These are phyloP conservation scores for Amanita rubescens DNA, from an alignment of 768 basidiomycete species.

Conservation along the genomic window DNA sequence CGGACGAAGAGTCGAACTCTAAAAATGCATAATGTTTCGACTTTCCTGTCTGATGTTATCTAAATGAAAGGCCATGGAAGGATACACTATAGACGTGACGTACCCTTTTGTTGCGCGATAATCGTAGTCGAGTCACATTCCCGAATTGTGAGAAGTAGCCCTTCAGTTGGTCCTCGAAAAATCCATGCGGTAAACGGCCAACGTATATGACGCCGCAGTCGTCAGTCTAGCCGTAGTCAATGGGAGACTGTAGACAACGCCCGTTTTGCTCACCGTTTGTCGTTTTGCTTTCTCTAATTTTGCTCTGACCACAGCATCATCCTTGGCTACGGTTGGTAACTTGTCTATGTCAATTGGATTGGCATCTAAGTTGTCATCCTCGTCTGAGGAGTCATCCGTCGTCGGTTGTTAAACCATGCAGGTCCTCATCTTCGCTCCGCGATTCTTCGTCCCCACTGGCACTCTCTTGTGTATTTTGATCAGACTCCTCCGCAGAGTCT, in stretches of 20 bases:
- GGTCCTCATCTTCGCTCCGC: conserved; percentile 26
- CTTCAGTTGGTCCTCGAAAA: conserved; percentile 92
- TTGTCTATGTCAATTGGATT: conserved; percentile 22
- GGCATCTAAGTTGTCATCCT: conserved; percentile 50
- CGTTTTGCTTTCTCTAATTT: conserved; percentile 54
- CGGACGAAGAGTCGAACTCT: conserved; percentile 83
- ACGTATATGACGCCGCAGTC: conserved; percentile 85
- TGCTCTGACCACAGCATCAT: conserved; percentile 70
- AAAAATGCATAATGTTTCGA: conserved; percentile 98
- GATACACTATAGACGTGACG: too few species aligned
- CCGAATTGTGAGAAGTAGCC: conserved; percentile 96
- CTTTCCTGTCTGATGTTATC: conserved; percentile 64
- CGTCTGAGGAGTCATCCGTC: conserved; percentile 77
- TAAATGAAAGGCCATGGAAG: neutral
- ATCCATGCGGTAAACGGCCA: conserved; percentile 91
- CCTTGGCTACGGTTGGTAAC: conserved; percentile 83
- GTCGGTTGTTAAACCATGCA: conserved; percentile 74
- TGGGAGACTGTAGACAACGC: neutral
- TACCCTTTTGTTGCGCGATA: conserved; percentile 93
- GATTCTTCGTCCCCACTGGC: conserved; percentile 3
- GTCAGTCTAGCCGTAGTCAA: conserved; percentile 27
- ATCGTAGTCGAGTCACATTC: conserved; percentile 73
- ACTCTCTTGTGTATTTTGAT: conserved; percentile 9
- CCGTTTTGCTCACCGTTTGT: conserved; percentile 49
- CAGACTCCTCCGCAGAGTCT: neutral